A percentile compares a stretch with the other conserved stretches of the same genome.
phyloP scores from a whole-genome alignment of 2,329 filamentous ascomycete genomes.

The Claviceps monticola region DNA sequence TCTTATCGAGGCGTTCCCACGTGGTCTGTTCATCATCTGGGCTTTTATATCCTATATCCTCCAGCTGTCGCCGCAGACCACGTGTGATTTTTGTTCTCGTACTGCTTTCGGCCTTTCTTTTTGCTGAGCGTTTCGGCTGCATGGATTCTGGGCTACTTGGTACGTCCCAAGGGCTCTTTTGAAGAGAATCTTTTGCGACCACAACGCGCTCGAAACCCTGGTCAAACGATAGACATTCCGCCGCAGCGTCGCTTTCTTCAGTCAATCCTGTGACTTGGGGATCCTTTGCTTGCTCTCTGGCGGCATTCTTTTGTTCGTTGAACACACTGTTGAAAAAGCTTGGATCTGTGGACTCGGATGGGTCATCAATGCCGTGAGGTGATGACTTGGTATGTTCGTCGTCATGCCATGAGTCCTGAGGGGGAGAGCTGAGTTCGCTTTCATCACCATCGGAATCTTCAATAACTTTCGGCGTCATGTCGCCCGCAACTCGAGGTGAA shows the following conservation, averaged over 20 bases:
- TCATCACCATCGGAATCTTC: constrained; percentile 27
- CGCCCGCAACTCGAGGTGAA: background rate
- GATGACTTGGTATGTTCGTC: constrained; percentile 1
- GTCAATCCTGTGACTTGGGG: background rate
- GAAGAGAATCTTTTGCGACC: constrained; percentile 1
- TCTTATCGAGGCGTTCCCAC: background rate
- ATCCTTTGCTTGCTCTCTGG: constrained; percentile 8
- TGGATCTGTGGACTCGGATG: constrained; percentile 31
- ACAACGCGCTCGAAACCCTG: constrained; percentile 4
- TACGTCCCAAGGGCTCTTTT: constrained; percentile 28
- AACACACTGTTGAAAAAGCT: constrained; percentile 34
- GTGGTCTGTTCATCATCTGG: constrained; percentile 4
- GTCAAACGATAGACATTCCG: constrained; percentile 4
- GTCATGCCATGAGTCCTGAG: background rate
- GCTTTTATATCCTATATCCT: constrained; percentile 10
- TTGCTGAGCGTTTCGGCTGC: constrained; percentile 1
- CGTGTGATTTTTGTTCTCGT: constrained; percentile 9
- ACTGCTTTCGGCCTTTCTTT: background rate
- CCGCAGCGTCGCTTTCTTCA: background rate
- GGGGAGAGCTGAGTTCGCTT: background rate
- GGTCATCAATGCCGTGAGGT: constrained; percentile 11
- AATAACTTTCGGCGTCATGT: constrained; percentile 17
- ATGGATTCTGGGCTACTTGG: constrained; percentile 26
- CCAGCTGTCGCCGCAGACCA: constrained; percentile 7
- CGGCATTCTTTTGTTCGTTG: constrained; percentile 28